Conservation (phyloP, 148 eudicot genomes). For the Vaccinium corymbosum region DNA sequence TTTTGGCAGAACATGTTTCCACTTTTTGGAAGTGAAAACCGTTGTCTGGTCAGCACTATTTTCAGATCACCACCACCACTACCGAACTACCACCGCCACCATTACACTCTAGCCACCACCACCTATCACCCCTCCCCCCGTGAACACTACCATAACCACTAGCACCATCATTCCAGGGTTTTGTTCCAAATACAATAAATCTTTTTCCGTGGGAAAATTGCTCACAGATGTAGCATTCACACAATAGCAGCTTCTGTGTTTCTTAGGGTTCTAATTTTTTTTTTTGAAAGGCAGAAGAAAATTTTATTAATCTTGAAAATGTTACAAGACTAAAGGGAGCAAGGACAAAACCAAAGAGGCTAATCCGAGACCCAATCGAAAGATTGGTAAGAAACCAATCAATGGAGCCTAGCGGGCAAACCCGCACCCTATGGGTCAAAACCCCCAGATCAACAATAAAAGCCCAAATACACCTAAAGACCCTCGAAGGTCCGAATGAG, state of each 20-base stretch:
- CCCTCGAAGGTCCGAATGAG: too few species aligned
- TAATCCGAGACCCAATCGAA: too few species aligned
- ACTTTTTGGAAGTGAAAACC: neutral
- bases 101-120: neutral
- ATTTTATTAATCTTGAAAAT: too few species aligned
- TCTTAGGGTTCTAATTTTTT: neutral
- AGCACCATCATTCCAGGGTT: neutral
- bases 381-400: too few species aligned
- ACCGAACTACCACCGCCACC: neutral
- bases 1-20: neutral
- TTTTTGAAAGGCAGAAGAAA: too few species aligned
- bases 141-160: neutral
- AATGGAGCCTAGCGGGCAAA: too few species aligned
- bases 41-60: neutral
- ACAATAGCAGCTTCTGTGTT: neutral
- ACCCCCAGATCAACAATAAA: too few species aligned
- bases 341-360: too few species aligned
- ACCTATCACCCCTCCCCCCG: neutral
- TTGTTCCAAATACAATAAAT: neutral
- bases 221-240: neutral
- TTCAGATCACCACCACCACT: neutral
- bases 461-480: too few species aligned
- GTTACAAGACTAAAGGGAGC: too few species aligned
- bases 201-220: neutral
- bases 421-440: too few species aligned